phyloP scores from a whole-genome alignment of 2,329 filamentous ascomycete genomes.

The Beauveria varroae region DNA sequence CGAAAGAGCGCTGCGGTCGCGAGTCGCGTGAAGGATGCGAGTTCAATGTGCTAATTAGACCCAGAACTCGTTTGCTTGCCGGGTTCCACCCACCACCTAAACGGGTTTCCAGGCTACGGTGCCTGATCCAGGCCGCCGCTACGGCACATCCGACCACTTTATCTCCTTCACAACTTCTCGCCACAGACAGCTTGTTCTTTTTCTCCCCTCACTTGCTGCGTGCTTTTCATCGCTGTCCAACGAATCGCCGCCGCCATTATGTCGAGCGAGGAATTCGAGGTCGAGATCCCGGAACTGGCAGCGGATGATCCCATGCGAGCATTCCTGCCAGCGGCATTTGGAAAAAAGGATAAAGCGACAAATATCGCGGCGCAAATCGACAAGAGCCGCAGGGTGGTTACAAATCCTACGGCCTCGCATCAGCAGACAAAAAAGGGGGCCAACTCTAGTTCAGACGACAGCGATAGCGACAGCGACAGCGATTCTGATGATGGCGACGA shows the following conservation, averaged over 20 bases:
- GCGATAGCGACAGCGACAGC: conserved; percentile 43
- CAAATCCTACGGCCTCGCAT: background rate
- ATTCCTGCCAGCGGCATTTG: conserved; percentile 77
- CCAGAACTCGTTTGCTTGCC: background rate
- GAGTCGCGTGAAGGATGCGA: background rate
- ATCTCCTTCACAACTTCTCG: background rate
- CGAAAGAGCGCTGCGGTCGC: background rate
- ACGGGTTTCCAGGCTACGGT: conserved; percentile 4
- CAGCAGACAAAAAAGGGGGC: conserved; percentile 22
- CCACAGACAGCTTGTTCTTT: background rate
- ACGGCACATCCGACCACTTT: background rate
- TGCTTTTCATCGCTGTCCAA: background rate
- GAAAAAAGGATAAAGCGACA: conserved; percentile 67
- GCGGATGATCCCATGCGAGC: conserved; percentile 64
- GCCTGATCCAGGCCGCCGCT: background rate
- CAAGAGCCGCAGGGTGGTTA: conserved; percentile 56
- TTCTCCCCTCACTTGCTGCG: background rate
- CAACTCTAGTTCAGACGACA: conserved; percentile 38
- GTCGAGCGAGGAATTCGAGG: conserved; percentile 52
- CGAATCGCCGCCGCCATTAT: conserved; percentile 27
- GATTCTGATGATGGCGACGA: conserved; percentile 72
- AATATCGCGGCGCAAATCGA: conserved; percentile 77
- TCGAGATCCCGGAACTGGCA: conserved; percentile 46
- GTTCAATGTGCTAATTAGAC: background rate
- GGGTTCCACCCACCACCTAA: conserved; percentile 6